Evolutionary conservation across 768 basidiomycete species (phyloP).

Genomic region (Auricularia sp.): DNA sequence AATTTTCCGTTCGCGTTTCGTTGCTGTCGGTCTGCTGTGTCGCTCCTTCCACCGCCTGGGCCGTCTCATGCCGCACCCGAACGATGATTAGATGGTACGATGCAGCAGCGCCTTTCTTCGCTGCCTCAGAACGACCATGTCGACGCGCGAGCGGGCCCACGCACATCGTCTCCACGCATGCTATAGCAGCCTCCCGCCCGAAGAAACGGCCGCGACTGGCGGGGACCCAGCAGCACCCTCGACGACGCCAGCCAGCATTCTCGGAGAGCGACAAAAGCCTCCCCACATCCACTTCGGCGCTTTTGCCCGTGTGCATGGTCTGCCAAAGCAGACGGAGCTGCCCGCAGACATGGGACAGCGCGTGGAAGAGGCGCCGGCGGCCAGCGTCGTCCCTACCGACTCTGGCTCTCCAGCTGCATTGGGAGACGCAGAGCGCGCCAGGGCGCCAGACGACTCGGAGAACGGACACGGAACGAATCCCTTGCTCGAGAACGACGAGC

Average conservation of each 20-base stretch:
- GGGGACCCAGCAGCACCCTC: background rate
- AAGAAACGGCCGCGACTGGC: background rate
- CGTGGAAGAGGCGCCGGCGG: background rate
- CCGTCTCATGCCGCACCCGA: background rate
- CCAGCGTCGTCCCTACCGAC: background rate
- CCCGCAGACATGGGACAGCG: background rate
- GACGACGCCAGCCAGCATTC: background rate
- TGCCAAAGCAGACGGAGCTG: background rate
- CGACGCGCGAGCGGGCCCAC: background rate
- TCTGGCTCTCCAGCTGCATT: background rate
- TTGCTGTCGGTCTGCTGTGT: background rate
- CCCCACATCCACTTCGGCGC: background rate
- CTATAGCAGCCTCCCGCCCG: background rate
- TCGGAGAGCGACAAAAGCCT: background rate
- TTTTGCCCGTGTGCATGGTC: background rate
- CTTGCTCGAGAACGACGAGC: background rate
- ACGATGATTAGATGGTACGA: conserved; percentile 4
- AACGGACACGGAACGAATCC: background rate
- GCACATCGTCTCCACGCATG: background rate
- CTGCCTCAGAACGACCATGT: background rate
- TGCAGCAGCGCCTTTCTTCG: background rate
- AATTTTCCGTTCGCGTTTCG: background rate
- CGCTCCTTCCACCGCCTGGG: background rate
- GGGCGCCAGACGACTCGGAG: too few species aligned
- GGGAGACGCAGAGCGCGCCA: too few species aligned